A percentile compares a stretch with the other conserved stretches of the same genome.
Evolutionary conservation across 2,329 filamentous ascomycete species (phyloP).

Genomic region (Phoma sp.): DNA sequence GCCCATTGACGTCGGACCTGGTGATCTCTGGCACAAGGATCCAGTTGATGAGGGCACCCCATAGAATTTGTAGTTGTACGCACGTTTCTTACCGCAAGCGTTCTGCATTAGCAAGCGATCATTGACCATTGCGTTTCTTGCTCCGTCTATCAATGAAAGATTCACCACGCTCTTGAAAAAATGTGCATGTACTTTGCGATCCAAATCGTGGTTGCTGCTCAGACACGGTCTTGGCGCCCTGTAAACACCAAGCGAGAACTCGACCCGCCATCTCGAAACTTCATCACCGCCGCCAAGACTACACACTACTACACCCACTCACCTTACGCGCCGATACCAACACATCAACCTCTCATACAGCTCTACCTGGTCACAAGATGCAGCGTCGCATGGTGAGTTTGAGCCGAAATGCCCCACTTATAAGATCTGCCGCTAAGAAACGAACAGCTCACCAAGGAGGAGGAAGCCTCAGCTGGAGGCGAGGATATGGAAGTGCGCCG

Average conservation of each 20-base stretch:
- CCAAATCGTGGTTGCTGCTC: neutral
- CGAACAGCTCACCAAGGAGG: conserved; percentile 84
- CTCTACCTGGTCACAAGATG: conserved; percentile 29
- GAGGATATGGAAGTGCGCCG: conserved; percentile 93
- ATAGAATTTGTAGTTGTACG: neutral
- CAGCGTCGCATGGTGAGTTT: conserved; percentile 55
- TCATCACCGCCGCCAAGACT: conserved; percentile 15
- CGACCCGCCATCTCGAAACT: conserved; percentile 11
- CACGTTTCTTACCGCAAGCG: neutral
- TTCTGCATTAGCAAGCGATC: neutral
- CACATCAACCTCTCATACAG: too few relatives aligned
- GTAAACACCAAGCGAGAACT: conserved; percentile 12
- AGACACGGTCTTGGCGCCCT: conserved; percentile 4
- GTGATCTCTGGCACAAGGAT: conserved; percentile 14
- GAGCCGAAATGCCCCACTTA: conserved; percentile 10
- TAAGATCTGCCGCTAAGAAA: conserved; percentile 22
- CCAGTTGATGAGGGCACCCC: conserved; percentile 1
- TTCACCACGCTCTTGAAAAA: too few relatives aligned
- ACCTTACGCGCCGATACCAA: too few relatives aligned
- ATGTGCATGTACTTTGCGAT: neutral
- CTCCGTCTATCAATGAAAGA: neutral
- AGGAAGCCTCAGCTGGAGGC: conserved; percentile 67
- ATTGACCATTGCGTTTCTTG: neutral
- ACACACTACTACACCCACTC: neutral
- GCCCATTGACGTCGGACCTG: conserved; percentile 33